Conservation (phyloP, 1,284 basidiomycete genomes). For the Prillingera fragicola region DNA sequence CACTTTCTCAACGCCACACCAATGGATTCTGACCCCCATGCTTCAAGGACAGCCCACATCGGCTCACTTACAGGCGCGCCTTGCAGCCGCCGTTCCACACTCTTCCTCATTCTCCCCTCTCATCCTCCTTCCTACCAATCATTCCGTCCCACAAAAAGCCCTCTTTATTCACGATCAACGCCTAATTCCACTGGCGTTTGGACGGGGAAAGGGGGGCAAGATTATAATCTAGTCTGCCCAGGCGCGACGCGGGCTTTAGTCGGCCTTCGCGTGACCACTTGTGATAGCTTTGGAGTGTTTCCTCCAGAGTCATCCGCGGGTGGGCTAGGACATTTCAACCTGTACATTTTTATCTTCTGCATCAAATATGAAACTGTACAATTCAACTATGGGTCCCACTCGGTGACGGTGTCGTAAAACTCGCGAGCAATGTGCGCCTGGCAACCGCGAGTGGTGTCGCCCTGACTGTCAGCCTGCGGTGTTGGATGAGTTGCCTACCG, state of each 20-base stretch:
- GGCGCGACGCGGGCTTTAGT: constrained; percentile 19
- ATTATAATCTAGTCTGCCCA: constrained; percentile 18
- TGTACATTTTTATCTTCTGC: not conserved
- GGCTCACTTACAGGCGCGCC: no score
- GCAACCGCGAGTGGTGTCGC: constrained; percentile 61
- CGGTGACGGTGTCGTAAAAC: constrained; percentile 76
- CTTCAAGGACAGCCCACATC: no score
- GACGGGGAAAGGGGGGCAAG: constrained; percentile 47
- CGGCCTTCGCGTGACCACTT: constrained; percentile 13
- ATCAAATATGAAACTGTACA: not conserved
- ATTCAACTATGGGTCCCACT: constrained; percentile 53
- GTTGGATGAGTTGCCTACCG: not conserved
- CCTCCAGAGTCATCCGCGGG: constrained; percentile 12
- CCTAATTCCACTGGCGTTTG: constrained; percentile 36
- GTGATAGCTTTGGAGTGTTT: constrained; percentile 5
- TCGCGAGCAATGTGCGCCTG: constrained; percentile 76
- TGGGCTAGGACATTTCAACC: constrained; percentile 10
- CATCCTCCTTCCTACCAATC: constrained; percentile 1
- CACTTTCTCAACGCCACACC: no score
- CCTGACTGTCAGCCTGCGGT: constrained; percentile 10
- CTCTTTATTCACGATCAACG: constrained; percentile 45
- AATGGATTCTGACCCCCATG: no score
- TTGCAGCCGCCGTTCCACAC: not conserved
- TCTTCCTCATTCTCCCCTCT: constrained; percentile 2
- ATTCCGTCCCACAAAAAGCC: constrained; percentile 16